Evolutionary conservation across 1,284 basidiomycete species (phyloP), one percentile per base, ranked within the genome.

Genomic region (Leccinum solheimii): DNA sequence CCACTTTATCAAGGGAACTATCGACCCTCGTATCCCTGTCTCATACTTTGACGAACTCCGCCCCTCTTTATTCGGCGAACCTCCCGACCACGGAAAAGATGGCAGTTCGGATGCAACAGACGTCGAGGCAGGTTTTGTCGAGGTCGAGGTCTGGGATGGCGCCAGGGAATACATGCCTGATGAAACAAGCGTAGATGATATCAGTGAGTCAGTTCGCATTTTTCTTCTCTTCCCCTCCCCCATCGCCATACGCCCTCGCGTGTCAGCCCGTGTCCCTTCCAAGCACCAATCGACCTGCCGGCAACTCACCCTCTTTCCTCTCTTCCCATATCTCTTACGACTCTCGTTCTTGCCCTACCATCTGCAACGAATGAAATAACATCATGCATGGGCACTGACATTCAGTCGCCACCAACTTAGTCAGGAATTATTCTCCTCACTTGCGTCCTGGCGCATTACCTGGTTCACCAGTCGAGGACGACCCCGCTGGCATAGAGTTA

Each of bases 381-480:
- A 65, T 67, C 52, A 64, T 63, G 61, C 55, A 64, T 66, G 69
- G 74, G 76, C 75, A 81, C 70, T 72, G 83, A 86, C 87, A 88
- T 80, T 87, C 79, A 94, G 92, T 94, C 84, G 83, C 84, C 77
- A 83, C 80, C 72, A 93, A 94, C 84, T 79, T 94, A 91, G 91
- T 93, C 81, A 84, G 83, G 81, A 94, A 94, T 74, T 94, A 94
- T 75, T 92, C 92, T 55, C 92, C 92, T 21, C 88, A 94, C 76
- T 81, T 95, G 66, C 77, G 85, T 51, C 90, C 91, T 14, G 16
- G 62, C 23, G 59, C 60, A 57, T 36, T 71, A 36, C 69, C 64
- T 55, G 61, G 49, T 55, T 60, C 61, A 45, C 45, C 60, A 26
- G 30, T 26, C 19, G 53, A 6, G 36, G 62, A 60, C 38, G 67